Conservation (phyloP, 129 eudicot species). For the Arctium minus region DNA sequence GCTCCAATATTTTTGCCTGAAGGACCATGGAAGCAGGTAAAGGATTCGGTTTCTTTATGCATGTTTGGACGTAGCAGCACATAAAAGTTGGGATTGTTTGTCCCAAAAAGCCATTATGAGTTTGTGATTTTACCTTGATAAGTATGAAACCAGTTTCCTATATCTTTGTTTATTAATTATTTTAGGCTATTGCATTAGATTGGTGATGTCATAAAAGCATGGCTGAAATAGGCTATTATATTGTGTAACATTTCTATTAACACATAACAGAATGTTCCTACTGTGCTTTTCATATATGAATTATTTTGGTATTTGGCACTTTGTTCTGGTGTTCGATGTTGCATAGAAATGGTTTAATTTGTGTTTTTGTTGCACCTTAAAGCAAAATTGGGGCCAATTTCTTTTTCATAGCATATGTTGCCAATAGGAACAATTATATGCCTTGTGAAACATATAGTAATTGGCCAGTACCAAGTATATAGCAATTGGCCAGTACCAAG, state of each 20-base stretch:
- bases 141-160: not conserved
- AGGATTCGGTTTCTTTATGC: not conserved
- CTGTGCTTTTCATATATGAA: not conserved
- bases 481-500: too few species aligned
- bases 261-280: not conserved
- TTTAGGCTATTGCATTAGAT: not conserved
- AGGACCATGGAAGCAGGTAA: conserved; percentile 93
- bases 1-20: conserved; percentile 90
- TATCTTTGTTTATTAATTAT: too few species aligned
- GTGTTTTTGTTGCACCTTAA: not conserved
- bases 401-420: not conserved
- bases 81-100: conserved; percentile 4
- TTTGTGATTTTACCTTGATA: not conserved
- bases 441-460: not conserved
- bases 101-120: not conserved
- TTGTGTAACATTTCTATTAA: not conserved
- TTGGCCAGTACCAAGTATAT: too few species aligned
- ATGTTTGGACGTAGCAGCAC: not conserved
- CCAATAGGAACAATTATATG: not conserved
- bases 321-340: not conserved
- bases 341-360: not conserved
- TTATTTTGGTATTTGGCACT: not conserved
- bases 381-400: not conserved
- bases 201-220: not conserved
- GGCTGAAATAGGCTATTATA: not conserved